Percentiles rank a stretch among this genome's conserved stretches.
phyloP scores from a whole-genome alignment of 2,329 filamentous ascomycete species.

The Verruconis gallopava region DNA sequence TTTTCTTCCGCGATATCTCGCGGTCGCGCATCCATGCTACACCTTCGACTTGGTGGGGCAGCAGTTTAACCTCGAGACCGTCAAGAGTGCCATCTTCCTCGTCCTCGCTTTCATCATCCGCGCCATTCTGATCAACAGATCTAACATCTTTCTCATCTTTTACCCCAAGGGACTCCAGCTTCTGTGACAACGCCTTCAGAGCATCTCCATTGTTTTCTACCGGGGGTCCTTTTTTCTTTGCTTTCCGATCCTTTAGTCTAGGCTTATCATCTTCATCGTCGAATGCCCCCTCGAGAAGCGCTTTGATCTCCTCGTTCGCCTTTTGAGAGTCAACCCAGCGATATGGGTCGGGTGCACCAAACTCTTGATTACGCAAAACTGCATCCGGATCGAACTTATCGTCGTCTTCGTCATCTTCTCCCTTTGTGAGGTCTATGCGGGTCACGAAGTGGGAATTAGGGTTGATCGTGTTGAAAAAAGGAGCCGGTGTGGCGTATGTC shows the following conservation, averaged over 20 bases:
- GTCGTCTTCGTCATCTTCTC: slow-evolving; percentile 26
- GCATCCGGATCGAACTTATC: slow-evolving; percentile 36
- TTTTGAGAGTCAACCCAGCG: slow-evolving; percentile 58
- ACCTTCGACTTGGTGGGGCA: slow-evolving; percentile 90
- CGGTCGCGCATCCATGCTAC: slow-evolving; percentile 92
- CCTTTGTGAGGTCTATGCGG: slow-evolving; percentile 37
- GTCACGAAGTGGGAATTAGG: slow-evolving; percentile 16
- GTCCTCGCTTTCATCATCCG: slow-evolving; percentile 32
- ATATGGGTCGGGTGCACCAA: slow-evolving; percentile 41
- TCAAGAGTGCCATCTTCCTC: slow-evolving; percentile 53
- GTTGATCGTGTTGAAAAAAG: slow-evolving; percentile 37
- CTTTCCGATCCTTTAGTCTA: slow-evolving; percentile 30
- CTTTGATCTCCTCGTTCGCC: slow-evolving; percentile 66
- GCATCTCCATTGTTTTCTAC: slow-evolving; percentile 20
- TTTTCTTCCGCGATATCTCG: slow-evolving; percentile 75
- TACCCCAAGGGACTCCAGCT: slow-evolving; percentile 31
- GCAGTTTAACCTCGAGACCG: slow-evolving; percentile 72
- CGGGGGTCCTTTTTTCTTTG: slow-evolving; percentile 15
- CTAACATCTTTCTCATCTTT: slow-evolving; percentile 36
- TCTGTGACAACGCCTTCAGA: slow-evolving; percentile 28
- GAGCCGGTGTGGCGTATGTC: slow-evolving; percentile 26
- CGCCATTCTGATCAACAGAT: slow-evolving; percentile 29
- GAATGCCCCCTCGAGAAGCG: slow-evolving; percentile 67
- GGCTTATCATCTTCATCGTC: slow-evolving; percentile 55
- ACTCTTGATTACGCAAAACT: slow-evolving; percentile 32